Percentiles rank a stretch among this genome's conserved stretches.
Evolutionary conservation across 352 stramenopile genomes (phyloP).

Genomic region (Pythium phragmiticola): DNA sequence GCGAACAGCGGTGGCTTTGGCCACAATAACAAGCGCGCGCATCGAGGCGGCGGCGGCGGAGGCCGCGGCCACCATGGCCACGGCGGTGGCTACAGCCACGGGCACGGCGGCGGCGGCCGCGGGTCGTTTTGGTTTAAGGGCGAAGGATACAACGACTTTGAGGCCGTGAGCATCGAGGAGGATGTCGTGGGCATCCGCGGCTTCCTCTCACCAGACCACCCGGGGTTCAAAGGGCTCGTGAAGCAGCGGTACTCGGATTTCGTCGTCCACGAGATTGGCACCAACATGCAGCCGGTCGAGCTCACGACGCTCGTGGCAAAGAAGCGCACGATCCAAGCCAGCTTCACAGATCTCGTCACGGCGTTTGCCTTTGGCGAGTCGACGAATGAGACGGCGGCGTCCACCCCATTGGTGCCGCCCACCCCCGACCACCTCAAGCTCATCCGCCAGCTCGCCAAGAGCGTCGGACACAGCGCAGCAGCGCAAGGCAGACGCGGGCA

Average conservation of each 20-base stretch:
- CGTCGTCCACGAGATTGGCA: constrained; percentile 55
- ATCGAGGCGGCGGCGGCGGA: constrained; percentile 20
- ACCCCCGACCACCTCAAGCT: constrained; percentile 11
- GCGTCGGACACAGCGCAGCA: constrained; percentile 6
- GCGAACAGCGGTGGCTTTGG: neutral
- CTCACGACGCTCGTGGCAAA: constrained; percentile 30
- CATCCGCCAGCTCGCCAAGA: constrained; percentile 23
- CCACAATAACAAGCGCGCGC: constrained; percentile 9
- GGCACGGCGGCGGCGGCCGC: constrained; percentile 9
- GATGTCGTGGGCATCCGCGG: constrained; percentile 40
- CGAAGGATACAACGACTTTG: constrained; percentile 41
- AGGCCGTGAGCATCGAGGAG: constrained; percentile 39
- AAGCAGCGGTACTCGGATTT: constrained; percentile 76
- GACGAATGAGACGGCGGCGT: neutral
- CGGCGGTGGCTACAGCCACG: constrained; percentile 10
- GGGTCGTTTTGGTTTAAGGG: constrained; percentile 14
- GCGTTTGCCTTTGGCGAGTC: constrained; percentile 15
- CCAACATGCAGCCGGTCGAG: constrained; percentile 24
- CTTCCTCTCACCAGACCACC: constrained; percentile 31
- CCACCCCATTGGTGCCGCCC: neutral
- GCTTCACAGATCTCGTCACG: constrained; percentile 24
- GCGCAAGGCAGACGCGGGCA: constrained; percentile 18
- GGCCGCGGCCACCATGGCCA: constrained; percentile 21
- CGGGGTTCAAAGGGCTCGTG: constrained; percentile 47
- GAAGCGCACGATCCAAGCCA: constrained; percentile 25